A percentile compares a stretch with the other conserved stretches of the same genome.
These are phyloP conservation scores for Astrothelium subdiscretum DNA, from an alignment of 495 filamentous ascomycete species.

Conservation along the genomic window DNA sequence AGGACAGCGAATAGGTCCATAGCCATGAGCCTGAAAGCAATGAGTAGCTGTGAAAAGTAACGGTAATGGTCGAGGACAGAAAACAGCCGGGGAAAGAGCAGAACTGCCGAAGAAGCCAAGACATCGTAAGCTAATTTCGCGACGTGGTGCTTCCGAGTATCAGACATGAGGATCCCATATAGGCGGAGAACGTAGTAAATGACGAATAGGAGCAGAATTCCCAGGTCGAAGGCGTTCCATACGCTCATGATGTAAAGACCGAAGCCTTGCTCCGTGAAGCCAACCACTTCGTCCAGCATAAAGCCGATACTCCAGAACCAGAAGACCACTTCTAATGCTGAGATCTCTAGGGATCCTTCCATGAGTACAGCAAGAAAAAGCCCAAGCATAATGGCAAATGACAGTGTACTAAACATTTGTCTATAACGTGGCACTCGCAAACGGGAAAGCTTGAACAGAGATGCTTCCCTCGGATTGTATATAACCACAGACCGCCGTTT, in stretches of 20 bases:
- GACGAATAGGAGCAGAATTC: constrained; percentile 74
- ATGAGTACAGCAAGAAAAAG: constrained; percentile 68
- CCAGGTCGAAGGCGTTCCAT: constrained; percentile 90
- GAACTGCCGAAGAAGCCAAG: constrained; percentile 74
- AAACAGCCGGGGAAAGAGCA: constrained; percentile 82
- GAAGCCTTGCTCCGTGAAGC: constrained; percentile 46
- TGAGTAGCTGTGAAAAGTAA: constrained; percentile 88
- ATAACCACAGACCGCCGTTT: constrained; percentile 60
- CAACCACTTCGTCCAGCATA: constrained; percentile 49
- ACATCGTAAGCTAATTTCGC: constrained; percentile 83
- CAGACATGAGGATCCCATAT: constrained; percentile 69
- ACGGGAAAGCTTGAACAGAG: constrained; percentile 78
- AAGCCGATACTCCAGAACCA: constrained; percentile 97
- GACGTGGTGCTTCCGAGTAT: constrained; percentile 47
- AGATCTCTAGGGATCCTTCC: constrained; percentile 61
- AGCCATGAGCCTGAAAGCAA: constrained; percentile 87
- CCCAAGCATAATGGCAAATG: constrained; percentile 68
- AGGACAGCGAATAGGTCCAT: constrained; percentile 76
- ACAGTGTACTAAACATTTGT: constrained; percentile 75
- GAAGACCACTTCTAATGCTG: constrained; percentile 70
- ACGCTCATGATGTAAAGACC: constrained; percentile 92
- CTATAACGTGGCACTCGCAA: constrained; percentile 84
- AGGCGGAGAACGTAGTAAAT: constrained; percentile 80
- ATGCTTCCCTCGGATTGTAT: constrained; percentile 85
- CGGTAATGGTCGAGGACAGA: constrained; percentile 85